Conservation (phyloP, 768 basidiomycete species). For the Tylopilus sp. region DNA sequence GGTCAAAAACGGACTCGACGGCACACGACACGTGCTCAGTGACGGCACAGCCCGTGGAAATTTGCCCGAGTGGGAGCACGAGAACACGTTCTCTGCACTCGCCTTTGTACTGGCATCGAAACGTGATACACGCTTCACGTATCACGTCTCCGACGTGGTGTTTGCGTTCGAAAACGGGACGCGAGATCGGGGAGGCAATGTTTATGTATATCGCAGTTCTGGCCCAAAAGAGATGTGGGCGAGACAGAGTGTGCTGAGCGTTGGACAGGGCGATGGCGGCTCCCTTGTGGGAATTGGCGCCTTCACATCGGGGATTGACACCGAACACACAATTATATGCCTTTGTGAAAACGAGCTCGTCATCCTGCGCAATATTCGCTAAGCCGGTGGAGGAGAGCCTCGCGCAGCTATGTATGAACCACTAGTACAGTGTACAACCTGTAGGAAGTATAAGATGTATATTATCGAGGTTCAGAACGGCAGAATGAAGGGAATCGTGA, state of each 20-base stretch:
- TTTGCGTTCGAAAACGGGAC: slow-evolving; percentile 83
- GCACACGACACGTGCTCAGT: slow-evolving; percentile 54
- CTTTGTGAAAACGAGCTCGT: slow-evolving; percentile 77
- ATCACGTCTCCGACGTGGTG: slow-evolving; percentile 59
- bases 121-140: slow-evolving; percentile 82
- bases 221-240: slow-evolving; percentile 54
- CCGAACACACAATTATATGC: slow-evolving; percentile 50
- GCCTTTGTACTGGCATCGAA: slow-evolving; percentile 94
- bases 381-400: slow-evolving; percentile 8
- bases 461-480: slow-evolving; percentile 28
- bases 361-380: slow-evolving; percentile 44
- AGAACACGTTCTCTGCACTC: slow-evolving; percentile 82
- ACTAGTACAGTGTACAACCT: slow-evolving; percentile 33
- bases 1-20: slow-evolving; percentile 72
- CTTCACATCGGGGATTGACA: slow-evolving; percentile 33
- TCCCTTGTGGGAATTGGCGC: slow-evolving; percentile 74
- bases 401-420: slow-evolving; percentile 19
- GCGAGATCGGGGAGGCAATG: slow-evolving; percentile 68
- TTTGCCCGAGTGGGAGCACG: slow-evolving; percentile 62
- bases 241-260: slow-evolving; percentile 77
- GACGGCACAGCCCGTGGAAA: slow-evolving; percentile 12
- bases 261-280: slow-evolving; percentile 67
- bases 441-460: slow-evolving; percentile 38
- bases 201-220: slow-evolving; percentile 77
- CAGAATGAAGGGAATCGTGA: slow-evolving; percentile 29